phyloP scores from a whole-genome alignment of 2,329 filamentous ascomycete genomes.

The Aureobasidium sp. region DNA sequence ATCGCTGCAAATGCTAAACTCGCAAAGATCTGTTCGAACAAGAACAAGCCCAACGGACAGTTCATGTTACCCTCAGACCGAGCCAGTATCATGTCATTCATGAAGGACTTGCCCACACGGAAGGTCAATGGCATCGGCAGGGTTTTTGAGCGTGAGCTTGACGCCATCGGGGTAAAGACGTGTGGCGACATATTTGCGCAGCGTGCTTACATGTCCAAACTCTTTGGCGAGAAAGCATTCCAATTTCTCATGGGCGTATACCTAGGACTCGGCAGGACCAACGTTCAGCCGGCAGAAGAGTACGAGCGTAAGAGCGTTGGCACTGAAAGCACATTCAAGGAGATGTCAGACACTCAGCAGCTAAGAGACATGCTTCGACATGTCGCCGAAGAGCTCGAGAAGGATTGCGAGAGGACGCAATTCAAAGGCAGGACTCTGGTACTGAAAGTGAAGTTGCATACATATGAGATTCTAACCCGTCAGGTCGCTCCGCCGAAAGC shows the following conservation, averaged over 20 bases:
- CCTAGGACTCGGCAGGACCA: constrained; percentile 78
- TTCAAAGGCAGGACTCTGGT: constrained; percentile 88
- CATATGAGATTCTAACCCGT: constrained; percentile 82
- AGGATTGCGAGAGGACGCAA: constrained; percentile 69
- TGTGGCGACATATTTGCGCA: constrained; percentile 81
- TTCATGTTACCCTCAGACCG: constrained; percentile 69
- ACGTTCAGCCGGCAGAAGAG: constrained; percentile 77
- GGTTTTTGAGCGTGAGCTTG: constrained; percentile 84
- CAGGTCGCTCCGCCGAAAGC: constrained; percentile 70
- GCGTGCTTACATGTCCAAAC: constrained; percentile 62
- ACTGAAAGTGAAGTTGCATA: constrained; percentile 89
- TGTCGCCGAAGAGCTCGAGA: constrained; percentile 79
- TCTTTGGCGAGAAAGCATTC: constrained; percentile 90
- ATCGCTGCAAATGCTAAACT: constrained; percentile 90
- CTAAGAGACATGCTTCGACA: constrained; percentile 71
- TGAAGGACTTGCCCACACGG: constrained; percentile 72
- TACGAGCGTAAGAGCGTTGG: constrained; percentile 91
- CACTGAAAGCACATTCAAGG: constrained; percentile 84
- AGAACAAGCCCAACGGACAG: constrained; percentile 95
- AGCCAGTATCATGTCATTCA: constrained; percentile 72
- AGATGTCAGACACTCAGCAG: constrained; percentile 61
- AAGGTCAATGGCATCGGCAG: constrained; percentile 95
- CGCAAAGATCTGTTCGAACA: constrained; percentile 91
- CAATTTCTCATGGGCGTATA: constrained; percentile 79
- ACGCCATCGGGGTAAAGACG: constrained; percentile 77